Evolutionary conservation across 768 basidiomycete genomes (phyloP).

Genomic region (Erythrobasidium yunnanense): DNA sequence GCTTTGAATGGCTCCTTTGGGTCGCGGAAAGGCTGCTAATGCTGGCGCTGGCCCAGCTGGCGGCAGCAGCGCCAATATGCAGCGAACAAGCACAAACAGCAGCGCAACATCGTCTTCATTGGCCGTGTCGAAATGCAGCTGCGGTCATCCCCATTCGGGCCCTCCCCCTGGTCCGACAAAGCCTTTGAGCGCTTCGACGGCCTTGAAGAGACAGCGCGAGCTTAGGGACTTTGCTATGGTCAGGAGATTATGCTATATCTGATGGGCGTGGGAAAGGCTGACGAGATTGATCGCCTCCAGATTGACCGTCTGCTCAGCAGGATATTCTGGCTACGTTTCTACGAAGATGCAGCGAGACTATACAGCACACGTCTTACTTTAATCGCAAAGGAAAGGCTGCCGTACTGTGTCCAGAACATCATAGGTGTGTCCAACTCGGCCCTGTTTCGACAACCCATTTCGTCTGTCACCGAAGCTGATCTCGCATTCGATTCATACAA

Average conservation of each 20-base stretch:
- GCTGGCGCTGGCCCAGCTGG: neutral
- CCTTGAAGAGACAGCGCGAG: slow-evolving; percentile 10
- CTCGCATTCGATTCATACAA: neutral
- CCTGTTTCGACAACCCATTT: neutral
- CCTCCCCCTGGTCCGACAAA: neutral
- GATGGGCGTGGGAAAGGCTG: too few relatives aligned
- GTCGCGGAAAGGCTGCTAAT: too few relatives aligned
- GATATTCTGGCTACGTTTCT: slow-evolving; percentile 24
- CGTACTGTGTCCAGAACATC: slow-evolving; percentile 21
- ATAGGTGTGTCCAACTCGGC: neutral
- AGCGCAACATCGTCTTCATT: neutral
- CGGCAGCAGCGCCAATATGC: slow-evolving; percentile 4
- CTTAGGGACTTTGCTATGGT: slow-evolving; percentile 20
- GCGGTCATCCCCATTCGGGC: slow-evolving; percentile 6
- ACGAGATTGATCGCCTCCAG: too few relatives aligned
- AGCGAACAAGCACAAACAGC: slow-evolving; percentile 5
- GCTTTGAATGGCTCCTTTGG: too few relatives aligned
- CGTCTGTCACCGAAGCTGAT: neutral
- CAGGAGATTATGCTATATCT: too few relatives aligned
- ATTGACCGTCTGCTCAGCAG: slow-evolving; percentile 17
- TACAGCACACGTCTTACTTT: slow-evolving; percentile 18
- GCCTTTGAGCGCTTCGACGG: neutral
- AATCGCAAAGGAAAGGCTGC: slow-evolving; percentile 23
- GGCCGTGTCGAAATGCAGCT: slow-evolving; percentile 13
- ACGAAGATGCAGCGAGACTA: slow-evolving; percentile 17